Conservation (phyloP, 164 flowering plant species). For the Sextonia rubra region DNA sequence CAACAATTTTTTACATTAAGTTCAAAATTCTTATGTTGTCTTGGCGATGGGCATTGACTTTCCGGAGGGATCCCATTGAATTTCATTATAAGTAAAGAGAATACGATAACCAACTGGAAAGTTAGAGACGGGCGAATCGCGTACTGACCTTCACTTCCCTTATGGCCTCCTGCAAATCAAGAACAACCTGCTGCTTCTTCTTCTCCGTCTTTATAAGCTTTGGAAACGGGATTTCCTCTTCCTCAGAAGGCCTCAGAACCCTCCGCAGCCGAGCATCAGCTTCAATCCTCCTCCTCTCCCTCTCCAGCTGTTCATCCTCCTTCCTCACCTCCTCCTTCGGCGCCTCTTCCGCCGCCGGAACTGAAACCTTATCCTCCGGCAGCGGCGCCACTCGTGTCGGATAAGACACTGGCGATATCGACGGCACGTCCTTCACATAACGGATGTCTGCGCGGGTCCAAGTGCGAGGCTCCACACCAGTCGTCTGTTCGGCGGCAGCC, state of each 20-base stretch:
- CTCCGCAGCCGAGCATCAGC: conserved; percentile 21
- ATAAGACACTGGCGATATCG: conserved; percentile 58
- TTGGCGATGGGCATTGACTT: no score
- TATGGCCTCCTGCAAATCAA: conserved; percentile 81
- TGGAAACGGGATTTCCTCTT: conserved; percentile 62
- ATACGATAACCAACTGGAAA: background rate
- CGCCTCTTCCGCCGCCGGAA: conserved; percentile 13
- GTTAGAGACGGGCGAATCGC: background rate
- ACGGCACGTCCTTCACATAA: conserved; percentile 58
- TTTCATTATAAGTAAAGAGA: background rate
- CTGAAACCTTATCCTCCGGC: conserved; percentile 47
- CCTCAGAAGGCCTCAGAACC: conserved; percentile 19
- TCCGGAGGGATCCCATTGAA: no score
- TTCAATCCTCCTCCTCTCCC: conserved; percentile 49
- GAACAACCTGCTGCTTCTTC: conserved; percentile 43
- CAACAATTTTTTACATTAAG: no score
- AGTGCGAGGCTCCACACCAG: conserved; percentile 16
- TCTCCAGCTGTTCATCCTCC: conserved; percentile 27
- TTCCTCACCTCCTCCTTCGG: conserved; percentile 10
- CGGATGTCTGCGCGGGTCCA: conserved; percentile 74
- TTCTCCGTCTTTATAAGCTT: conserved; percentile 52
- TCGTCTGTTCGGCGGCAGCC: conserved; percentile 6
- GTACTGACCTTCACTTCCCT: conserved; percentile 71
- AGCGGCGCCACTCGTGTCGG: conserved; percentile 67
- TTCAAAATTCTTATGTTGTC: no score